Conservation (phyloP, 2,329 filamentous ascomycete species). For the Paracorniculantispora psalliotae region DNA sequence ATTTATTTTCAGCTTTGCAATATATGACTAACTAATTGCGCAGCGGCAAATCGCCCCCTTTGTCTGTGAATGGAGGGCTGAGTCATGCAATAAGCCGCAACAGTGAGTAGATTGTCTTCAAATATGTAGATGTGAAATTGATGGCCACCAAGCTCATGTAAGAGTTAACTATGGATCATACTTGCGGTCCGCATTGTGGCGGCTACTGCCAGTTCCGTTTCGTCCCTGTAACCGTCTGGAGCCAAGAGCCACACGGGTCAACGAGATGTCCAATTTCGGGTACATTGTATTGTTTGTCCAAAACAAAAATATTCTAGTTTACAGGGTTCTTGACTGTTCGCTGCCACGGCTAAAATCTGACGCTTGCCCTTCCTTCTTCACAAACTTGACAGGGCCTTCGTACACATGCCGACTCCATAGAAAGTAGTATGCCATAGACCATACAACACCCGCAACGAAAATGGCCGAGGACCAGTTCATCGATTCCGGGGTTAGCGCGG, state of each 20-base stretch:
- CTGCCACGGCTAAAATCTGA: neutral
- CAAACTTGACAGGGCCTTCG: neutral
- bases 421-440: neutral
- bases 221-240: neutral
- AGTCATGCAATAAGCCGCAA: no score
- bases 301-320: neutral
- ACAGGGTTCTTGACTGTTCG: neutral
- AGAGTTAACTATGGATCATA: neutral
- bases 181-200: neutral
- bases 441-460: neutral
- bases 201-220: neutral
- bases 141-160: neutral
- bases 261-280: no score
- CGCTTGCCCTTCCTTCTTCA: neutral
- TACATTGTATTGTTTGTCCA: neutral
- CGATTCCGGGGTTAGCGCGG: conserved; percentile 27
- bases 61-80: no score
- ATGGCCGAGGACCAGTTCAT: conserved; percentile 25
- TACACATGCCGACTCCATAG: neutral
- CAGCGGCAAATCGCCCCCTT: no score
- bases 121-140: neutral
- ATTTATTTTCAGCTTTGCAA: no score
- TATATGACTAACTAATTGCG: no score
- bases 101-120: no score
- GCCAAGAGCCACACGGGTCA: no score